These are phyloP conservation scores for Oryza rufipogon DNA, from an alignment of 176 grass and related monocot genomes.

Conservation along the genomic window DNA sequence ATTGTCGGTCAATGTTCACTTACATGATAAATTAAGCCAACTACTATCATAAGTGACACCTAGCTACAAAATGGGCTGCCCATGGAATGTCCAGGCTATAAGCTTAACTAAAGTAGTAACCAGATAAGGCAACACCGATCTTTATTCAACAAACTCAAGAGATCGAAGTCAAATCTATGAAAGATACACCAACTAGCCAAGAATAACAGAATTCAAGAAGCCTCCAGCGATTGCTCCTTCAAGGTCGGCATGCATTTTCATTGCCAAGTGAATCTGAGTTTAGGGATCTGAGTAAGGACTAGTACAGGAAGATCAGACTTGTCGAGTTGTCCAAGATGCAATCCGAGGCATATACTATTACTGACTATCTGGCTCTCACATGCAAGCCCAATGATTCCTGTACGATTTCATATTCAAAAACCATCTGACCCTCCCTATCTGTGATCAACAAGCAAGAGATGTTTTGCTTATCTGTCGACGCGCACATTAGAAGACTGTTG, in stretches of 20 bases:
- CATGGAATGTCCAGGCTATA: neutral
- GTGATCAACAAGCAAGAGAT: neutral
- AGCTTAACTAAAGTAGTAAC: neutral
- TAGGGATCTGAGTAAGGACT: conserved; percentile 47
- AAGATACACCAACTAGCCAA: neutral
- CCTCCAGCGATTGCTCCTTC: conserved; percentile 22
- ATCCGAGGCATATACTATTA: conserved; percentile 24
- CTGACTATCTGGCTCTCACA: conserved; percentile 33
- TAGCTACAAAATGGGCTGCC: neutral
- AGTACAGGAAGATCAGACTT: conserved; percentile 39
- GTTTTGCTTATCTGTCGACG: neutral
- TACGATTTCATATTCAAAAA: conserved; percentile 23
- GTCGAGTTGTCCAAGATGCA: conserved; percentile 45
- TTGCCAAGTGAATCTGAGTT: conserved; percentile 5
- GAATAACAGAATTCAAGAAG: neutral
- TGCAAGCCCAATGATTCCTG: conserved; percentile 24
- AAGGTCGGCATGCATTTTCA: conserved; percentile 18
- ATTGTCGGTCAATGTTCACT: neutral
- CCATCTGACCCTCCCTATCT: neutral
- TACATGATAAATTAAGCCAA: neutral
- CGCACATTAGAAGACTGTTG: neutral
- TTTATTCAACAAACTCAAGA: neutral
- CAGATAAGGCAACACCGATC: neutral
- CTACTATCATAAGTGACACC: neutral
- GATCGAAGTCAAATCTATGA: neutral